Conservation (phyloP, 768 basidiomycete genomes). For the Favolaschia claudopus region DNA sequence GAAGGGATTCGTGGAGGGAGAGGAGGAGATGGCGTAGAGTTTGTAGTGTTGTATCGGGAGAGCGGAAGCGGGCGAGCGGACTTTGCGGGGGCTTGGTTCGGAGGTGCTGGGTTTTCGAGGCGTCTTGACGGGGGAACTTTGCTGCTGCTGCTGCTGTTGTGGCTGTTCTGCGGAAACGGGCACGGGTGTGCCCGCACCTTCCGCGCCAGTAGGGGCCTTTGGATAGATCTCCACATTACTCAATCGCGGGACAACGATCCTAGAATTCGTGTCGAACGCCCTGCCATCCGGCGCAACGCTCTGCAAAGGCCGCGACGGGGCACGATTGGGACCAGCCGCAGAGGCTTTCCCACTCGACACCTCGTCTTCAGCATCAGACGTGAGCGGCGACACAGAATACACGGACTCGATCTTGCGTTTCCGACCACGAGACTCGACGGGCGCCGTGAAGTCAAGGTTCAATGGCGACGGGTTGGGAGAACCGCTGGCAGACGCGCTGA, state of each 20-base stretch:
- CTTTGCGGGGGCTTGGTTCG: conserved; percentile 20
- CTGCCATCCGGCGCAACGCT: conserved; percentile 21
- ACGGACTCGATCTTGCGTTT: conserved; percentile 28
- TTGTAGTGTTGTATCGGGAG: conserved; percentile 16
- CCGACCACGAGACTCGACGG: conserved; percentile 26
- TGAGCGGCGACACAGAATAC: conserved; percentile 25
- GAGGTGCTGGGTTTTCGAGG: conserved; percentile 10
- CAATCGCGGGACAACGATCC: background rate
- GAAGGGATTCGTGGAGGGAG: conserved; percentile 19
- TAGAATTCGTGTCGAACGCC: conserved; percentile 15
- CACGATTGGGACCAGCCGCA: conserved; percentile 4
- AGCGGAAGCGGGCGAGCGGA: background rate
- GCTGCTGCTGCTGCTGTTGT: no score
- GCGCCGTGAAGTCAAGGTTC: conserved; percentile 25
- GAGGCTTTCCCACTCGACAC: conserved; percentile 8
- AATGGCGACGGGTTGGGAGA: conserved; percentile 17
- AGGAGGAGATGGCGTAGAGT: conserved; percentile 24
- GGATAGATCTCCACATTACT: background rate
- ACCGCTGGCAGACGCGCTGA: conserved; percentile 6
- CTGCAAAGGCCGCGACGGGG: background rate
- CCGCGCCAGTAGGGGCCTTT: no score
- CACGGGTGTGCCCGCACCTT: no score
- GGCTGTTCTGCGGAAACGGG: no score
- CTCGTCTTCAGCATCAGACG: conserved; percentile 19
- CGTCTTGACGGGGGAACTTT: background rate